These are phyloP conservation scores for Caryopteris hybrid DNA, from an alignment of 305 asterid species.

Conservation along the genomic window DNA sequence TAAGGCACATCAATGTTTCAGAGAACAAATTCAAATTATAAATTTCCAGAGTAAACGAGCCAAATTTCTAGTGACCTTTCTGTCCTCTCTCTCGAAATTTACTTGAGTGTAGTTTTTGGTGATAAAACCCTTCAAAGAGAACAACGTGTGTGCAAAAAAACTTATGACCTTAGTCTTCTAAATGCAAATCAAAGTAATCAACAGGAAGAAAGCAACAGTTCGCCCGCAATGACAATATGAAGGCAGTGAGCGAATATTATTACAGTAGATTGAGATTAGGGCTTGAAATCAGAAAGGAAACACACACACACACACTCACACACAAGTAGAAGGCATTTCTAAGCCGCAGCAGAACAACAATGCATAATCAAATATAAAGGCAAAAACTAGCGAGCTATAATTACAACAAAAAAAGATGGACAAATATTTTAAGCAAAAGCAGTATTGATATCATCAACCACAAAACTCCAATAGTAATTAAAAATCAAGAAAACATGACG, in stretches of 20 bases:
- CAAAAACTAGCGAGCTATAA: not conserved
- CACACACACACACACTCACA: not conserved
- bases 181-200: not conserved
- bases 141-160: not conserved
- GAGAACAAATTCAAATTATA: slow-evolving; percentile 2
- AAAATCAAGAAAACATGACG: not conserved
- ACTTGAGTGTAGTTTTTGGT: not conserved
- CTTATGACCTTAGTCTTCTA: too few species aligned
- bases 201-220: not conserved
- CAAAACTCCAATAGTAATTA: not conserved
- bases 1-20: not conserved
- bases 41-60: not conserved
- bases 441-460: not conserved
- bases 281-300: not conserved
- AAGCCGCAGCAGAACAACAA: not conserved
- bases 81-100: not conserved
- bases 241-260: not conserved
- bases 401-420: not conserved
- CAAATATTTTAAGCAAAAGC: not conserved
- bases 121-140: not conserved
- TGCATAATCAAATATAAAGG: not conserved
- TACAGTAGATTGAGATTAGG: not conserved
- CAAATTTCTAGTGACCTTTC: not conserved
- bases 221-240: not conserved
- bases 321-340: not conserved